A percentile compares a stretch with the other conserved stretches of the same genome.
phyloP scores from a whole-genome alignment of 331 rosid species.

The Rhamnella rubrinervis region DNA sequence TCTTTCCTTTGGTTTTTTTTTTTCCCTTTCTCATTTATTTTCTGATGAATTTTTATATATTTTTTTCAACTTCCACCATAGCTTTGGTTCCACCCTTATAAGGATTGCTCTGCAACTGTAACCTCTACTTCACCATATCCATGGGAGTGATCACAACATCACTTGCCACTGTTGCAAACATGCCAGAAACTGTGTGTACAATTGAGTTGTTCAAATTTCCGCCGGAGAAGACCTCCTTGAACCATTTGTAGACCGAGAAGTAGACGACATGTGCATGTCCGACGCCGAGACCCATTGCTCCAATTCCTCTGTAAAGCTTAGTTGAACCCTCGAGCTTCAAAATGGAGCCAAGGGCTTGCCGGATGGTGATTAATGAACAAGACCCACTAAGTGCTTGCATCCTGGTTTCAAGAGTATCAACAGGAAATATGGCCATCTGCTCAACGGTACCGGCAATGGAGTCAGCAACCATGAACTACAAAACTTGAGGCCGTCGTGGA shows the following conservation, averaged over 20 bases:
- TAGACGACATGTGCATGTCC: constrained; percentile 48
- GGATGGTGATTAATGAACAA: constrained; percentile 23
- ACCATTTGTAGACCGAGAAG: constrained; percentile 42
- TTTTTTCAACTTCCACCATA: no score
- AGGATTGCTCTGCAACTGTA: constrained; percentile 48
- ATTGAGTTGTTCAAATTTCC: constrained; percentile 26
- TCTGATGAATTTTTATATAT: no score
- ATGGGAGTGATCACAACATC: constrained; percentile 55
- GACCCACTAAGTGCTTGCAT: constrained; percentile 35
- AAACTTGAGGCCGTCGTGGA: constrained; percentile 43
- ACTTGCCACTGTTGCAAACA: constrained; percentile 42
- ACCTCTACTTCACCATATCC: constrained; percentile 62
- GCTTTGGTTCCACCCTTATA: constrained; percentile 50
- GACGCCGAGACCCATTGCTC: constrained; percentile 46
- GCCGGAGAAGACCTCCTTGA: constrained; percentile 26
- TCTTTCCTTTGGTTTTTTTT: no score
- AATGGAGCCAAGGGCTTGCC: constrained; percentile 35
- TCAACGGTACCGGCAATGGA: constrained; percentile 43
- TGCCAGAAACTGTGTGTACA: constrained; percentile 31
- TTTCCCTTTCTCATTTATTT: no score
- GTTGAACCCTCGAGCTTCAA: constrained; percentile 33
- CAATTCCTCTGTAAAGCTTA: constrained; percentile 37
- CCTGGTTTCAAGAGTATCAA: constrained; percentile 46
- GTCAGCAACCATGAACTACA: constrained; percentile 44
- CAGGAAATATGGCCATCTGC: constrained; percentile 47